phyloP scores from a whole-genome alignment of 2,329 filamentous ascomycete genomes.

The Sarocladium oryzae region DNA sequence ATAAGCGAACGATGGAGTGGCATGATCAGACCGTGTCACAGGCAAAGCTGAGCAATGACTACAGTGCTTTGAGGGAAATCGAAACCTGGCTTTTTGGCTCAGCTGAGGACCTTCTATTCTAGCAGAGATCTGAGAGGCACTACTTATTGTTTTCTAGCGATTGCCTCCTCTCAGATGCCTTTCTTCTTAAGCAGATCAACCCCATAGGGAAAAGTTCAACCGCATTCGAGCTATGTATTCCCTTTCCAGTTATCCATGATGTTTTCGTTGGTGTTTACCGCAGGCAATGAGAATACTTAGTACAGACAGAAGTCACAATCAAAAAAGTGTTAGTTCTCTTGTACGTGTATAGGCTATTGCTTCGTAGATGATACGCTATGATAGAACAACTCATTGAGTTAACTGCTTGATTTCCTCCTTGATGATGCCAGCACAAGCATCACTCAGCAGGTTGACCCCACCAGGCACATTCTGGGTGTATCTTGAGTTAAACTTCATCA shows the following conservation, averaged over 20 bases:
- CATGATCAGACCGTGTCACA: neutral
- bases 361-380: no score
- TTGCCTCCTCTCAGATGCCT: neutral
- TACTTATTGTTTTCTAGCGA: neutral
- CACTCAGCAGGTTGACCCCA: conserved; percentile 33
- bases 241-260: no score
- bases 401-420: no score
- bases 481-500: conserved; percentile 48
- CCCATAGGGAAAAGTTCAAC: no score
- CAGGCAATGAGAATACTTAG: no score
- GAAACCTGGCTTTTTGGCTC: neutral
- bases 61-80: neutral
- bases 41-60: neutral
- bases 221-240: no score
- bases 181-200: neutral
- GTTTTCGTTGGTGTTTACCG: no score
- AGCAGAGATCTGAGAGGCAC: neutral
- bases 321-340: no score
- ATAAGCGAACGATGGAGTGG: neutral
- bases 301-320: no score
- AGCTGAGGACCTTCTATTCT: neutral
- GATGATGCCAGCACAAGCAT: conserved; percentile 10
- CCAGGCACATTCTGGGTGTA: conserved; percentile 44
- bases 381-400: no score
- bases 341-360: no score